Conservation (phyloP, 345 rosid genomes). For the Hibiscus syriacus region DNA sequence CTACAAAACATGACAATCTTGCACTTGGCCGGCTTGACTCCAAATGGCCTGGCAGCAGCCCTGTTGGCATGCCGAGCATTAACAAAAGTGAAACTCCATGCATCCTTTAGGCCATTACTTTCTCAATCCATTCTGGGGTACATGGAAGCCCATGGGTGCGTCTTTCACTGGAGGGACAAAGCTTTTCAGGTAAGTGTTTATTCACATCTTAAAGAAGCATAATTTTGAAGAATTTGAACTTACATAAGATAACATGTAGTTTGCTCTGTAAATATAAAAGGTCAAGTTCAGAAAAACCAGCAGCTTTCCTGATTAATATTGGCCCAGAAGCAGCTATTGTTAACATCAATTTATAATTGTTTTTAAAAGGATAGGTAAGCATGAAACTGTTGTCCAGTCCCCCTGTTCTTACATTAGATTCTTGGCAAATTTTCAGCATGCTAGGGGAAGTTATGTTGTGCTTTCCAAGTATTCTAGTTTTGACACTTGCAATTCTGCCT, state of each 20-base stretch:
- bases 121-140: slow-evolving; percentile 21
- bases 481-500: not conserved
- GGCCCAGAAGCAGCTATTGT: not conserved
- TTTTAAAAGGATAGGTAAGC: not conserved
- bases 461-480: not conserved
- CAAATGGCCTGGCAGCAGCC: slow-evolving; percentile 41
- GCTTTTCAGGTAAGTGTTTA: slow-evolving; percentile 23
- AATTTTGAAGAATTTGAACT: not conserved
- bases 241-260: not conserved
- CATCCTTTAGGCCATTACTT: slow-evolving; percentile 26
- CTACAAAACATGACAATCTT: slow-evolving; percentile 35
- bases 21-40: slow-evolving; percentile 28
- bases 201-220: not conserved
- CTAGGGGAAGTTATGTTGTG: not conserved
- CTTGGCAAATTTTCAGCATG: not conserved
- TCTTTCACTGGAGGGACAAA: slow-evolving; percentile 36
- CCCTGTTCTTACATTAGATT: not conserved
- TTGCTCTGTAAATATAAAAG: not conserved
- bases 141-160: slow-evolving; percentile 33
- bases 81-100: slow-evolving; percentile 38
- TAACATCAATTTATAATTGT: not conserved
- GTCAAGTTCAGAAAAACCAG: not conserved
- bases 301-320: not conserved
- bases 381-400: not conserved
- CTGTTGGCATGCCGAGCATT: slow-evolving; percentile 34